These are phyloP conservation scores for Oryza coarctata DNA, from an alignment of 176 grass and related monocot genomes.

Conservation along the genomic window DNA sequence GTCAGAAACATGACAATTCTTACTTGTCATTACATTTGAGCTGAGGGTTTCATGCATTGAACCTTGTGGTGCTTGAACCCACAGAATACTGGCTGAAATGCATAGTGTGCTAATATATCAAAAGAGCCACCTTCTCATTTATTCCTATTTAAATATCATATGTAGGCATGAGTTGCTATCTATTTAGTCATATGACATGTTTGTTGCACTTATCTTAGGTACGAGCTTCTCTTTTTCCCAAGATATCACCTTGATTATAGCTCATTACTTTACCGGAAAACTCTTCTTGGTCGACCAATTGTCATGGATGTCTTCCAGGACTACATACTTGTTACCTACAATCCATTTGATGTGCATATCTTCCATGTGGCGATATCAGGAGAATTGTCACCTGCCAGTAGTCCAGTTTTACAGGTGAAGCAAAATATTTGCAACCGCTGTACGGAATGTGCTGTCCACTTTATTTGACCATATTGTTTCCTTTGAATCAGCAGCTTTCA, in stretches of 20 bases:
- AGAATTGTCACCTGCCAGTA: conserved; percentile 73
- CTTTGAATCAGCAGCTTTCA: conserved; percentile 63
- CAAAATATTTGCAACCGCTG: conserved; percentile 9
- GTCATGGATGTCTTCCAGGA: conserved; percentile 97
- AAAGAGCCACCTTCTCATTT: background rate
- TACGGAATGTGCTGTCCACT: conserved; percentile 18
- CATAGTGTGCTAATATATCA: conserved; percentile 13
- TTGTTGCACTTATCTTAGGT: conserved; percentile 59
- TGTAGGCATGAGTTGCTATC: conserved; percentile 25
- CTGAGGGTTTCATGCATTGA: conserved; percentile 7
- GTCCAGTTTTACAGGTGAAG: conserved; percentile 86
- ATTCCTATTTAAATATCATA: conserved; percentile 1
- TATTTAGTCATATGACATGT: conserved; percentile 36
- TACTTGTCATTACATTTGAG: conserved; percentile 7
- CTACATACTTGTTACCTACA: conserved; percentile 93
- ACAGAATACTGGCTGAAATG: conserved; percentile 9
- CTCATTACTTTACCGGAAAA: conserved; percentile 86
- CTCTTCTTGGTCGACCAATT: conserved; percentile 79
- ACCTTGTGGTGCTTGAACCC: conserved; percentile 3
- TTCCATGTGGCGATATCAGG: conserved; percentile 89
- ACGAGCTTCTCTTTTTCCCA: conserved; percentile 95
- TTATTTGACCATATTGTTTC: conserved; percentile 21
- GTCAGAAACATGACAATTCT: background rate
- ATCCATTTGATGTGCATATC: conserved; percentile 99
- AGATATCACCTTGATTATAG: conserved; percentile 99